Evolutionary conservation across 2,329 filamentous ascomycete species (phyloP).

Genomic region (Claviceps fusiformis): DNA sequence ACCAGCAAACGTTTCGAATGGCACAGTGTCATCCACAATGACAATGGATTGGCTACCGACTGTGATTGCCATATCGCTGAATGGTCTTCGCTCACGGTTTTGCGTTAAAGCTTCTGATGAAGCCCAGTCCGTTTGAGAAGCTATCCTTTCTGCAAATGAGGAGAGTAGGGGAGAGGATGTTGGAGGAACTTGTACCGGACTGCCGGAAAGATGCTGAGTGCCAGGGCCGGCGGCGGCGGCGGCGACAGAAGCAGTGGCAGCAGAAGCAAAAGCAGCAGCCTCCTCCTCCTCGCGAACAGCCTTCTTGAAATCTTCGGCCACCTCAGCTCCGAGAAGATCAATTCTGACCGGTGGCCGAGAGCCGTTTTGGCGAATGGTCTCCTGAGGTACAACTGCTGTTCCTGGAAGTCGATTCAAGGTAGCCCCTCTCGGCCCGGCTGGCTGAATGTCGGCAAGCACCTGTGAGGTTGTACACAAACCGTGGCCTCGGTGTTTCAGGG

Average conservation of each 20-base stretch:
- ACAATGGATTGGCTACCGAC: slow-evolving; percentile 81
- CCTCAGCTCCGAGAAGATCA: slow-evolving; percentile 68
- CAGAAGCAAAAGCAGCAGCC: not conserved
- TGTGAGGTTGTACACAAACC: slow-evolving; percentile 30
- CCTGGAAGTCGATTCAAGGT: slow-evolving; percentile 46
- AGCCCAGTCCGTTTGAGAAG: slow-evolving; percentile 27
- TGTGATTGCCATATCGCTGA: slow-evolving; percentile 49
- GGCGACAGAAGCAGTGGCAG: slow-evolving; percentile 12
- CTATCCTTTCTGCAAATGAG: slow-evolving; percentile 27
- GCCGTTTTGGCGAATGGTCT: slow-evolving; percentile 29
- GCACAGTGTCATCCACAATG: slow-evolving; percentile 60
- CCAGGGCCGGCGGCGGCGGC: slow-evolving; percentile 17
- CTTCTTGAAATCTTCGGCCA: slow-evolving; percentile 65
- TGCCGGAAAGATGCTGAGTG: slow-evolving; percentile 13
- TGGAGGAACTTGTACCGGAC: slow-evolving; percentile 9
- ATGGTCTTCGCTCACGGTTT: slow-evolving; percentile 24
- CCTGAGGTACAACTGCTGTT: slow-evolving; percentile 46
- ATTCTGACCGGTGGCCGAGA: slow-evolving; percentile 49
- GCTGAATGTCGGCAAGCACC: slow-evolving; percentile 33
- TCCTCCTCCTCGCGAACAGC: slow-evolving; percentile 56
- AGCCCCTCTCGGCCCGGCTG: slow-evolving; percentile 36
- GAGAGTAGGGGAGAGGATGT: slow-evolving; percentile 16
- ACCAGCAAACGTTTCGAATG: slow-evolving; percentile 34
- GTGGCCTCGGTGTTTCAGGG: slow-evolving; percentile 50
- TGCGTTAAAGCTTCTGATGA: slow-evolving; percentile 21